Conservation (phyloP, 2,329 filamentous ascomycete species). For the Albophoma yamanashiensis region DNA sequence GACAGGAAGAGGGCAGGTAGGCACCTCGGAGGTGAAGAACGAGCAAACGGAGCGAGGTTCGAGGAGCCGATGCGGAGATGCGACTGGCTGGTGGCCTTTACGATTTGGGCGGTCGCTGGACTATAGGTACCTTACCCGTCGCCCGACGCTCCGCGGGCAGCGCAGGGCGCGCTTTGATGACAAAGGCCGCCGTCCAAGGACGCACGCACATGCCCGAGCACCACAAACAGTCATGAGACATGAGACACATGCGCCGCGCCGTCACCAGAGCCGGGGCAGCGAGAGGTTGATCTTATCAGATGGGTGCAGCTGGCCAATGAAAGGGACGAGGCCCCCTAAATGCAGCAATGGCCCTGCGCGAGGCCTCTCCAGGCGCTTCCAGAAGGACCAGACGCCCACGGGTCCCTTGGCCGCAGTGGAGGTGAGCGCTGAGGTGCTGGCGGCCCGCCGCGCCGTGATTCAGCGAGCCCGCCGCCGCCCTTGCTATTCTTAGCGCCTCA, state of each 20-base stretch:
- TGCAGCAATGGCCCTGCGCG: background rate
- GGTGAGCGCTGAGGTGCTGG: background rate
- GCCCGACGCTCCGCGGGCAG: background rate
- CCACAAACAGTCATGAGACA: background rate
- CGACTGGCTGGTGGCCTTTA: background rate
- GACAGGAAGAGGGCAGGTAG: background rate
- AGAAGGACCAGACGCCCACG: background rate
- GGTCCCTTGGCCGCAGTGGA: too few relatives aligned
- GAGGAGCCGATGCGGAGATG: background rate
- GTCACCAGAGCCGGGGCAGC: background rate
- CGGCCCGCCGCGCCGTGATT: background rate
- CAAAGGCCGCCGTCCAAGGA: background rate
- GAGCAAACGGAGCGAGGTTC: too few relatives aligned
- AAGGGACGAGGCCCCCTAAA: background rate
- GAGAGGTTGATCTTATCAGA: background rate
- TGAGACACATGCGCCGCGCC: background rate
- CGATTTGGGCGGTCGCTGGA: background rate
- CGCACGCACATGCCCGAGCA: background rate
- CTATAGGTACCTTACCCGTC: too few relatives aligned
- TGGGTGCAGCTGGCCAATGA: background rate
- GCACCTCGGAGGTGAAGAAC: background rate
- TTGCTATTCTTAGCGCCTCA: background rate
- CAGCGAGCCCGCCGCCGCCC: background rate
- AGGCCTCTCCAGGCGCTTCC: background rate
- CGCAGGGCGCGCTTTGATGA: background rate